These are phyloP conservation scores for Diplodia mutila DNA, from an alignment of 2,329 filamentous ascomycete species.

Conservation along the genomic window DNA sequence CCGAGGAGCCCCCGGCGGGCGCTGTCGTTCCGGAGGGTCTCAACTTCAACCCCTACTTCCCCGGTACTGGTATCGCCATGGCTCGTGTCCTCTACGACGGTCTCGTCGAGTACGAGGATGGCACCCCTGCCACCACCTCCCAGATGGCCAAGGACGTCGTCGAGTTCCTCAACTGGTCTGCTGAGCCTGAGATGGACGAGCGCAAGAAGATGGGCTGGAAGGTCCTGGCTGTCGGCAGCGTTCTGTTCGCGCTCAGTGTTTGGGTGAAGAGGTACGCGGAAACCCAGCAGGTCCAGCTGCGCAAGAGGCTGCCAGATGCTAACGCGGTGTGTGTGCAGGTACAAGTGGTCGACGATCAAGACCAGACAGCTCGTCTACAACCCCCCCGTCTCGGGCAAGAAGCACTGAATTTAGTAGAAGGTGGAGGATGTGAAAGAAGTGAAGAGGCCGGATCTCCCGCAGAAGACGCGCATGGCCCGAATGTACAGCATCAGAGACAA, in stretches of 20 bases:
- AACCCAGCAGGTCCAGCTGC: background rate
- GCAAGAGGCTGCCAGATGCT: slow-evolving; percentile 30
- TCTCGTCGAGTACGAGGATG: slow-evolving; percentile 97
- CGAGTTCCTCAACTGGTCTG: slow-evolving; percentile 99
- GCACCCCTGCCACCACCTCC: slow-evolving; percentile 88
- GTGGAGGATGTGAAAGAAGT: background rate
- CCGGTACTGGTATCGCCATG: slow-evolving; percentile 98
- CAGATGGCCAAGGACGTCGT: slow-evolving; percentile 99
- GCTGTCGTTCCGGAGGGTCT: slow-evolving; percentile 82
- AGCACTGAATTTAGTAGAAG: slow-evolving; percentile 6
- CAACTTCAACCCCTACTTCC: slow-evolving; percentile 99
- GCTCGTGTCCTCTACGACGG: slow-evolving; percentile 97
- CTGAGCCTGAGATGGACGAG: slow-evolving; percentile 98
- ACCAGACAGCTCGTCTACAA: slow-evolving; percentile 90
- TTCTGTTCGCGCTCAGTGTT: slow-evolving; percentile 83
- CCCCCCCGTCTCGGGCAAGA: slow-evolving; percentile 57
- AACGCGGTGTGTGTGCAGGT: slow-evolving; percentile 51
- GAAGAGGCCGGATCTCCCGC: slow-evolving; percentile 1
- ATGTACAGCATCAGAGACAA: slow-evolving; percentile 27
- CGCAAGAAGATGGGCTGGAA: slow-evolving; percentile 99
- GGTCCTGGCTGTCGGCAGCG: slow-evolving; percentile 78
- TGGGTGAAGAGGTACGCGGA: slow-evolving; percentile 82
- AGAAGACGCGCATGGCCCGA: background rate
- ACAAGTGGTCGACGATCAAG: slow-evolving; percentile 98
- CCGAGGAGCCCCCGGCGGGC: slow-evolving; percentile 91